These are phyloP conservation scores for Beauveria scarabaeidicola DNA, from an alignment of 2,329 filamentous ascomycete species.

Conservation along the genomic window DNA sequence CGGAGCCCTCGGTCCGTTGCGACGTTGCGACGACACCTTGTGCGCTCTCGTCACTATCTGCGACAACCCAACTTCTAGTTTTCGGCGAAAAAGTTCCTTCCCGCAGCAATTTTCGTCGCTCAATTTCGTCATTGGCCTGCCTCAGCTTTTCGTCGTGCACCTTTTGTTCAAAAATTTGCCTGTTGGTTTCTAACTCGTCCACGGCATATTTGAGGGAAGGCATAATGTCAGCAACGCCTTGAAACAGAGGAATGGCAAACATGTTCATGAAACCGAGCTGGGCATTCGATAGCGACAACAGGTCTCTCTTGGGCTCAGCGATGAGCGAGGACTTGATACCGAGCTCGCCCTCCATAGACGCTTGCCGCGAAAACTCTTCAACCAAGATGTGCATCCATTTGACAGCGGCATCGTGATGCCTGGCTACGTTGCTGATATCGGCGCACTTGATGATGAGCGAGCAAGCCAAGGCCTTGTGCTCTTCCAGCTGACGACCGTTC, in stretches of 20 bases:
- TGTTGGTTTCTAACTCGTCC: slow-evolving; percentile 72
- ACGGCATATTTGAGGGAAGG: slow-evolving; percentile 79
- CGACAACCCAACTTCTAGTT: slow-evolving; percentile 32
- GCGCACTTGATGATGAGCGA: slow-evolving; percentile 94
- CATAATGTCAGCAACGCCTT: slow-evolving; percentile 76
- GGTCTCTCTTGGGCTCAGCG: slow-evolving; percentile 73
- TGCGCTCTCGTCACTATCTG: slow-evolving; percentile 15
- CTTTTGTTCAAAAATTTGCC: slow-evolving; percentile 60
- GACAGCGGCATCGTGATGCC: slow-evolving; percentile 71
- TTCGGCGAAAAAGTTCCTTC: slow-evolving; percentile 38
- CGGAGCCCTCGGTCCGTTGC: slow-evolving; percentile 7
- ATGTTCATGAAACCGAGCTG: slow-evolving; percentile 96
- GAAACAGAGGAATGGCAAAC: slow-evolving; percentile 87
- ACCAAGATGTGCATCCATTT: slow-evolving; percentile 92
- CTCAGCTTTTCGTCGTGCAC: slow-evolving; percentile 55
- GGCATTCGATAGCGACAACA: slow-evolving; percentile 72
- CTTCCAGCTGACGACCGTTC: slow-evolving; percentile 66
- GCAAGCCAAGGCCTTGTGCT: slow-evolving; percentile 74
- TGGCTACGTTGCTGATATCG: slow-evolving; percentile 95
- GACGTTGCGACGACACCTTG: neutral
- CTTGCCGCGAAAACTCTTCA: slow-evolving; percentile 89
- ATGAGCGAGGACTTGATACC: slow-evolving; percentile 83
- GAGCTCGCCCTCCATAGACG: slow-evolving; percentile 81
- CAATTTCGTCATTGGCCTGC: slow-evolving; percentile 27
- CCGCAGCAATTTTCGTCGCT: slow-evolving; percentile 26